phyloP scores from a whole-genome alignment of 108 stramenopile genomes.

The Aureococcus anophagefferens region DNA sequence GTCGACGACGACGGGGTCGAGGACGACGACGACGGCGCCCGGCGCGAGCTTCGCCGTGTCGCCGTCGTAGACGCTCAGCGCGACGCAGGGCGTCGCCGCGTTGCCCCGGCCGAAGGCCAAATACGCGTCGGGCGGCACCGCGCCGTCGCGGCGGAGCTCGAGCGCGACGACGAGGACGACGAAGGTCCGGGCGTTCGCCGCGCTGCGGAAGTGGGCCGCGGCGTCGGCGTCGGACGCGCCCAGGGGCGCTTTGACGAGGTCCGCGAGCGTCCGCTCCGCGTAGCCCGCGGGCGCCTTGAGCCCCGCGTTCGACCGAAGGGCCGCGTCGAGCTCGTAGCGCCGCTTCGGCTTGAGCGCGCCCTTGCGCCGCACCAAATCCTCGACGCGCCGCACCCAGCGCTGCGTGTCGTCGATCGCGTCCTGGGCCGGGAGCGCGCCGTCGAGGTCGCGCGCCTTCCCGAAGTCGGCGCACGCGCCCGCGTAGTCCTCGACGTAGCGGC shows the following conservation, averaged over 20 bases:
- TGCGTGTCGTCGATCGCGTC: constrained; percentile 3
- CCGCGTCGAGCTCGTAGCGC: neutral
- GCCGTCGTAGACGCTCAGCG: neutral
- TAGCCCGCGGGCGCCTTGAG: too few relatives aligned
- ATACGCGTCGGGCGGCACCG: neutral
- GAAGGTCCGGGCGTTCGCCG: neutral
- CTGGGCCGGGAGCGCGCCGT: constrained; percentile 11
- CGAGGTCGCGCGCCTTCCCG: constrained; percentile 12
- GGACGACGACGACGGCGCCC: neutral
- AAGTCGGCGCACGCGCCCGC: constrained; percentile 23
- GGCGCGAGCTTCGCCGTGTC: neutral
- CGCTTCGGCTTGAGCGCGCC: constrained; percentile 9
- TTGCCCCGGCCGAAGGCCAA: neutral
- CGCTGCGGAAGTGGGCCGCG: neutral
- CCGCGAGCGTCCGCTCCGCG: too few relatives aligned
- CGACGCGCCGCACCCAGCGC: constrained; percentile 9
- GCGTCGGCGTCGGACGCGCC: neutral
- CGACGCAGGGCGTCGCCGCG: neutral
- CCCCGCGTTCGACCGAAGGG: neutral
- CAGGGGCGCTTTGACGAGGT: too few relatives aligned
- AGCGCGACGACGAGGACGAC: neutral
- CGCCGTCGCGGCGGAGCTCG: neutral
- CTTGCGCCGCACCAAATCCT: constrained; percentile 7
- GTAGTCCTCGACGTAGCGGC: constrained; percentile 28
- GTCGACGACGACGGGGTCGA: neutral